These are phyloP conservation scores for Pseudogymnoascus sp. DNA, from an alignment of 2,329 filamentous ascomycete species.

Conservation along the genomic window DNA sequence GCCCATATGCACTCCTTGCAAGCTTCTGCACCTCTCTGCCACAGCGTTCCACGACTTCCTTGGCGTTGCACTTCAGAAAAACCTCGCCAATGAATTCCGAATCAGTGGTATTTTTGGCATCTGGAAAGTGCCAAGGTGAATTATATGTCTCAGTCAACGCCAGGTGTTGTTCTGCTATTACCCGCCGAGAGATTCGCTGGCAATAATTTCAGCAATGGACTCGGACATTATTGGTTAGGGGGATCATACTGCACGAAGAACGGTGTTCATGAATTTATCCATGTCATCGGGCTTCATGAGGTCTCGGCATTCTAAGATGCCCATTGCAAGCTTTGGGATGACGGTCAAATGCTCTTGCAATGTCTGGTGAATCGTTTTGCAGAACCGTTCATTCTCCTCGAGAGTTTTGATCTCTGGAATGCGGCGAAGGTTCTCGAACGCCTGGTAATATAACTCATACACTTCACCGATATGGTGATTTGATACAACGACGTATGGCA, in stretches of 20 bases:
- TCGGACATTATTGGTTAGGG: not conserved
- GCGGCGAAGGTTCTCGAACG: conserved; percentile 86
- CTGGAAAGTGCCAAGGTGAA: conserved; percentile 79
- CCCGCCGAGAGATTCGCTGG: conserved; percentile 84
- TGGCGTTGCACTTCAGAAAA: conserved; percentile 85
- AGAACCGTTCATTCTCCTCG: conserved; percentile 84
- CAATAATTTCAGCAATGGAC: conserved; percentile 4
- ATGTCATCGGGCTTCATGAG: conserved; percentile 73
- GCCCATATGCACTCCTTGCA: conserved; percentile 65
- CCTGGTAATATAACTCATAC: conserved; percentile 92
- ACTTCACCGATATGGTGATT: conserved; percentile 90
- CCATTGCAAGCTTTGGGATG: conserved; percentile 90
- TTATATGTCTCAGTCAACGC: conserved; percentile 92
- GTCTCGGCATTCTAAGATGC: conserved; percentile 80
- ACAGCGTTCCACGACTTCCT: conserved; percentile 79
- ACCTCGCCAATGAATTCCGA: conserved; percentile 92
- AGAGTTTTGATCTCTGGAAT: conserved; percentile 75
- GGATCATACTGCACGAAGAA: conserved; percentile 68
- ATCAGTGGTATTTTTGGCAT: conserved; percentile 50
- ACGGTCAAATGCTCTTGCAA: conserved; percentile 84
- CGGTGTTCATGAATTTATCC: conserved; percentile 91
- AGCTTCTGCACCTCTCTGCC: conserved; percentile 68
- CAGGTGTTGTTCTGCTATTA: conserved; percentile 95
- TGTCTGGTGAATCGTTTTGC: conserved; percentile 68
- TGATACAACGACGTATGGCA: conserved; percentile 93